Base-by-base conservation (phyloP, 768 basidiomycete species). In the Leccinellum rugosiceps region DNA sequence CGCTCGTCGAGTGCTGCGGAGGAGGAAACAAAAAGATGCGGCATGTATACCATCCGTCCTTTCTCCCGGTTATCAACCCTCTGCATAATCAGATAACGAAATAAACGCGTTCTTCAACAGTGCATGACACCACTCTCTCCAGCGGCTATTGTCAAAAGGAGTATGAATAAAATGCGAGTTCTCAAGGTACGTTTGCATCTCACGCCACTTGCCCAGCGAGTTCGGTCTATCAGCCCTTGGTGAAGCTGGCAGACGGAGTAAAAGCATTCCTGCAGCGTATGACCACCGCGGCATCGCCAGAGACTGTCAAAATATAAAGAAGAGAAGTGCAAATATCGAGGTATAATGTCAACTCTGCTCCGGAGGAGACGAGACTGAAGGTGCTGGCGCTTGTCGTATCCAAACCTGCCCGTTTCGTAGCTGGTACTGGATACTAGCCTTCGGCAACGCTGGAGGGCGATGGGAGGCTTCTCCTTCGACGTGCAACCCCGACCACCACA, bases 131-230 rank as follows among this genome's bases (percentile, higher is more conserved):
- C 45, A 7, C 25, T 52, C 4, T 35, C 46, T 6, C 25, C 34
- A 5, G 25, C 3, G 44, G 21, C 17, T 1, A 9, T 31, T 13
- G 46, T 63, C 2, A 64, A 69, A 58, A 62, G 19, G 66, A 61
- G 38, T 48, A 49, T 0, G 64, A 63, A 23, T 64, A 63, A 1
- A 62, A 53, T 7, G 7, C 35, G 3, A n/a, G n/a, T n/a, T 44
- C 38, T 41, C 19, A 34, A n/a, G 48, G 61, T 66, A 55, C 6
- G 59, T 56, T 41, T 4, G 4, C n/a, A 28, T 28, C 28, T 28
- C 15, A 17, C 8, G 5, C 46, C 8, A 6, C 25, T 4, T 46
- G n/a, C 21, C 14, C 23, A 23, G 21, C 15, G 25, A 23, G 44
- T 45, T 28, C 26, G 21, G 6, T 7, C 26, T 28, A 47, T 28